Conservation (phyloP, 192 early-diverging fungal genomes). For the Piromyces finnis region DNA sequence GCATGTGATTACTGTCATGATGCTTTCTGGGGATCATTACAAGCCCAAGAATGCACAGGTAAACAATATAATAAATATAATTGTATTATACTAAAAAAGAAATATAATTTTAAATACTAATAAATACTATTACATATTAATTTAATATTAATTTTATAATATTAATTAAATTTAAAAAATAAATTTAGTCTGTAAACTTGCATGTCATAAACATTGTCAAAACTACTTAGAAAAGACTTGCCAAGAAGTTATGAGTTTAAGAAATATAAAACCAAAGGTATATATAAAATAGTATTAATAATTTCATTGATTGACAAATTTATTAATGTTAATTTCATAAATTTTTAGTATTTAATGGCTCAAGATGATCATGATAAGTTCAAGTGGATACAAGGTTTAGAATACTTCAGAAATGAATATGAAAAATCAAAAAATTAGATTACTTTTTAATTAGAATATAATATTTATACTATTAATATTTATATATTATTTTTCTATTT, state of each 20-base stretch:
- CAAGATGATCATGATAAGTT: background rate
- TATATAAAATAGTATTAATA: too few relatives aligned
- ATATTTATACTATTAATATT: too few relatives aligned
- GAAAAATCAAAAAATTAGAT: background rate
- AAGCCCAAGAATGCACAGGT: background rate
- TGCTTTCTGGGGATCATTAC: background rate
- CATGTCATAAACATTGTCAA: background rate
- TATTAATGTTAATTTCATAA: too few relatives aligned
- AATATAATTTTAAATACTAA: too few relatives aligned
- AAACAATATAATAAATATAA: background rate
- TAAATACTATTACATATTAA: too few relatives aligned
- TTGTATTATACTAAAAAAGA: too few relatives aligned
- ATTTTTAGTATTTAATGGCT: background rate
- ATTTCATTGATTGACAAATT: too few relatives aligned
- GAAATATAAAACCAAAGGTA: background rate
- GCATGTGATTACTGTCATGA: background rate
- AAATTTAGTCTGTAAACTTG: background rate
- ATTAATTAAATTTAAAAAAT: too few relatives aligned
- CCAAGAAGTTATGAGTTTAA: background rate
- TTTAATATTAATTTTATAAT: too few relatives aligned
- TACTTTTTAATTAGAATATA: too few relatives aligned
- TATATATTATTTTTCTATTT: too few relatives aligned
- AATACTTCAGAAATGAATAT: background rate
- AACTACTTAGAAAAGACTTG: background rate
- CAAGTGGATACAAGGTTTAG: background rate